phyloP scores from a whole-genome alignment of 2,329 filamentous ascomycete species.

The Dryadomyces sulphureus region DNA sequence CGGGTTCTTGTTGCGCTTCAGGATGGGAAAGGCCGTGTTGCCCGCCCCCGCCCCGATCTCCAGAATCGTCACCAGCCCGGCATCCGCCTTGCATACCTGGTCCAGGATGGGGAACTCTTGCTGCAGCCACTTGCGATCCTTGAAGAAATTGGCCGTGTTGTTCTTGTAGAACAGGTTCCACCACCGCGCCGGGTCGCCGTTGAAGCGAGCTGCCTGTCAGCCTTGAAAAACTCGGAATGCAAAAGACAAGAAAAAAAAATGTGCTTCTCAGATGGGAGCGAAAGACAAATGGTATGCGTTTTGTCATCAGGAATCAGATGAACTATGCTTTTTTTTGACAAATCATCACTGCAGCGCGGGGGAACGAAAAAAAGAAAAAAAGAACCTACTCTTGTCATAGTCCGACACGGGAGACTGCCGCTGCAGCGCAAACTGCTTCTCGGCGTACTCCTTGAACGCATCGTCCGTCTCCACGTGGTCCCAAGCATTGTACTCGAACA shows the following conservation, averaged over 20 bases:
- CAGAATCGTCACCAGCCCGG: constrained; percentile 56
- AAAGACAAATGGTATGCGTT: constrained; percentile 44
- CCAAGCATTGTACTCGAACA: constrained; percentile 98
- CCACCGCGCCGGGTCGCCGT: constrained; percentile 81
- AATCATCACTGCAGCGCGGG: constrained; percentile 23
- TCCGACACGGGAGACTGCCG: constrained; percentile 76
- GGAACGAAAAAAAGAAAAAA: constrained; percentile 1
- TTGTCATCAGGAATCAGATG: constrained; percentile 57
- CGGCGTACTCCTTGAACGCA: constrained; percentile 71
- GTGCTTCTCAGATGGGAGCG: constrained; percentile 53
- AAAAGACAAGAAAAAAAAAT: constrained; percentile 6
- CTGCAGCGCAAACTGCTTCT: constrained; percentile 74
- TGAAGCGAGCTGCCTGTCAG: constrained; percentile 54
- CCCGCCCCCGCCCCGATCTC: constrained; percentile 93
- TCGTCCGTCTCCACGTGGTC: constrained; percentile 93
- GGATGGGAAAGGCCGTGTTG: constrained; percentile 87
- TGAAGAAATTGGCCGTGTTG: constrained; percentile 96
- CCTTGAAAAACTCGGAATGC: constrained; percentile 2
- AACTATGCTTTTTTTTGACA: constrained; percentile 52
- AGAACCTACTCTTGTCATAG: constrained; percentile 65
- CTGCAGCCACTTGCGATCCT: constrained; percentile 91
- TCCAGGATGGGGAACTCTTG: constrained; percentile 90
- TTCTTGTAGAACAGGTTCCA: constrained; percentile 99
- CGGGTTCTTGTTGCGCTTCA: constrained; percentile 71
- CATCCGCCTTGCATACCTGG: constrained; percentile 54